phyloP scores from a whole-genome alignment of 371 early-diverging fungal genomes.

The Rhizopus microsporus region DNA sequence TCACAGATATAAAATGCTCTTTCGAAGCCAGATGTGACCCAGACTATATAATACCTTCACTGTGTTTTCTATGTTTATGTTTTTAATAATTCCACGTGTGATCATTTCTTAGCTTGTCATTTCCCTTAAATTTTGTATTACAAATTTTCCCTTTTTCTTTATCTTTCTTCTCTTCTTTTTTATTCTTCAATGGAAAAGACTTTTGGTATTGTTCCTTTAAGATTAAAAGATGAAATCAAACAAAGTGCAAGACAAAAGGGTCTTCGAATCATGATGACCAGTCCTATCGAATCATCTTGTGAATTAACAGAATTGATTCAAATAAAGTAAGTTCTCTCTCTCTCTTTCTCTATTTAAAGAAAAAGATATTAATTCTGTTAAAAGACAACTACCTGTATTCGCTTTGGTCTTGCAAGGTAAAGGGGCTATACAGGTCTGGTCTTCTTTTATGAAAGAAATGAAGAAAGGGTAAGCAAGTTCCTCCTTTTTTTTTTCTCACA shows the following conservation, averaged over 20 bases:
- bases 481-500: constrained; percentile 2
- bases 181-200: constrained; percentile 1
- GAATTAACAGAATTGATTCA: neutral
- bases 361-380: neutral
- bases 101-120: no score
- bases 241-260: neutral
- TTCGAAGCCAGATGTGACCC: no score
- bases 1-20: no score
- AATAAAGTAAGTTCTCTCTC: constrained; percentile 1
- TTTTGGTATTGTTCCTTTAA: constrained; percentile 6
- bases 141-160: neutral
- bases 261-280: neutral
- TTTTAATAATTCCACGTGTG: no score
- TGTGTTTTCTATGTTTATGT: no score
- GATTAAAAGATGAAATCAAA: constrained; percentile 1
- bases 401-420: constrained; percentile 35
- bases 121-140: no score
- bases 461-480: neutral
- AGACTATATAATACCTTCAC: no score
- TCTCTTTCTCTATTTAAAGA: neutral
- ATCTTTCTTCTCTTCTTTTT: neutral
- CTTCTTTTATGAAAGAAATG: constrained; percentile 5
- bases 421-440: constrained; percentile 30
- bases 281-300: neutral
- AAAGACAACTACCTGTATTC: constrained; percentile 25